These are phyloP conservation scores for Cercospora berteroae DNA, from an alignment of 2,329 filamentous ascomycete genomes.

Conservation along the genomic window DNA sequence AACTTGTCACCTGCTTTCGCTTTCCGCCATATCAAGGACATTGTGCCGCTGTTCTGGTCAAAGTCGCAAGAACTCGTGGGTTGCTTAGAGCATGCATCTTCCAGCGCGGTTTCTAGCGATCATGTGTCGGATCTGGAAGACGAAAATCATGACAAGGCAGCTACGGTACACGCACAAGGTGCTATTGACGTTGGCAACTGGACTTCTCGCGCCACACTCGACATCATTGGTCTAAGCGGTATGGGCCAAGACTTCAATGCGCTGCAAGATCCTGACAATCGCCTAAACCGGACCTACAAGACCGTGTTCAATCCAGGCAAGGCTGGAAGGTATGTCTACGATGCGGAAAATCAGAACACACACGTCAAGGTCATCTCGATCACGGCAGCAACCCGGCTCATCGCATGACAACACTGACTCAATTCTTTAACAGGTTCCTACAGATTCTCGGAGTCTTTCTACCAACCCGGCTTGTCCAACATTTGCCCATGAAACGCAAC, in stretches of 20 bases:
- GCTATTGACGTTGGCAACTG: slow-evolving; percentile 48
- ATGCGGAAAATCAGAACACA: background rate
- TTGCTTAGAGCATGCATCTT: slow-evolving; percentile 37
- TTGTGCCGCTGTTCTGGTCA: slow-evolving; percentile 50
- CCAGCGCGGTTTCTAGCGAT: slow-evolving; percentile 15
- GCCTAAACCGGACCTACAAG: slow-evolving; percentile 54
- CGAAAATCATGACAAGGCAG: slow-evolving; percentile 29
- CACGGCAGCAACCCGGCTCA: background rate
- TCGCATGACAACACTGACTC: background rate
- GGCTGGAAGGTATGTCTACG: slow-evolving; percentile 39
- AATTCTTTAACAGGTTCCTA: slow-evolving; percentile 49
- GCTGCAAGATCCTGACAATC: slow-evolving; percentile 51
- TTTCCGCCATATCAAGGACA: slow-evolving; percentile 52
- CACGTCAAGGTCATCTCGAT: background rate
- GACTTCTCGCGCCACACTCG: slow-evolving; percentile 54
- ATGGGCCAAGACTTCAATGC: slow-evolving; percentile 58
- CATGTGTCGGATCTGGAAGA: slow-evolving; percentile 19
- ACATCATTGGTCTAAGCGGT: slow-evolving; percentile 58
- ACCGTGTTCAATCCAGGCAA: slow-evolving; percentile 50
- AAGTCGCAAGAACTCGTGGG: slow-evolving; percentile 46
- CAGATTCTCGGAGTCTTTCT: slow-evolving; percentile 54
- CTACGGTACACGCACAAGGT: slow-evolving; percentile 33
- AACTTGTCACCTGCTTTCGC: slow-evolving; percentile 51
- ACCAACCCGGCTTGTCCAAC: slow-evolving; percentile 59
- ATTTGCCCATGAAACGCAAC: slow-evolving; percentile 70